Conservation (phyloP, 441 rosid species). For the Codiaeum variegatum region DNA sequence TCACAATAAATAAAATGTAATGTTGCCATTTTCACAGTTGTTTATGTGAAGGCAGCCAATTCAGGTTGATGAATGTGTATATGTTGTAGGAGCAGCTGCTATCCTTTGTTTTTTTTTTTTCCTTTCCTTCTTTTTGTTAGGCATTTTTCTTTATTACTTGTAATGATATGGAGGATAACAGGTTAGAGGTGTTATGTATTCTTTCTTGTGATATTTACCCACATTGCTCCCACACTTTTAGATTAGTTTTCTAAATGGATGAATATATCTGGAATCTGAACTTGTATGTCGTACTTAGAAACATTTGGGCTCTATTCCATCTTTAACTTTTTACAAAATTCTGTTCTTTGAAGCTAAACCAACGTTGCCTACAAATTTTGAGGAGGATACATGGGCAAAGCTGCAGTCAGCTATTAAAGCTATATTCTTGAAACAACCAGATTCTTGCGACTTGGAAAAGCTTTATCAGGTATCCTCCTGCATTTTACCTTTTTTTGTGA, state of each 20-base stretch:
- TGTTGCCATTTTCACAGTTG: background rate
- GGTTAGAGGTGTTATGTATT: background rate
- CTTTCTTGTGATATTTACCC: background rate
- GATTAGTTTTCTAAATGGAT: slow-evolving; percentile 4
- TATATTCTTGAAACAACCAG: slow-evolving; percentile 77
- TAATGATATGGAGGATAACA: background rate
- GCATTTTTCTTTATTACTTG: background rate
- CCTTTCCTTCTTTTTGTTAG: background rate
- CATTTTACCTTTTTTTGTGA: slow-evolving; percentile 8
- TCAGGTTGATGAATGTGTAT: background rate
- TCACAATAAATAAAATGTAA: background rate
- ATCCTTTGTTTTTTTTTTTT: background rate
- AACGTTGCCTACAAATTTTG: slow-evolving; percentile 74
- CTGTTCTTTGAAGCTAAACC: slow-evolving; percentile 71
- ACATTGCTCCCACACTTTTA: background rate
- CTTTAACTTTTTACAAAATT: background rate
- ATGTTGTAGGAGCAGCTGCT: background rate
- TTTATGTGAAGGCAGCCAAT: background rate
- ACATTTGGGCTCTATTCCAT: background rate
- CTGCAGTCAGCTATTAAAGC: slow-evolving; percentile 90
- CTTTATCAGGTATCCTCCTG: slow-evolving; percentile 67
- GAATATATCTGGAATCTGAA: background rate
- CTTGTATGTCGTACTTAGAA: background rate
- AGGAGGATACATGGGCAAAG: slow-evolving; percentile 90
- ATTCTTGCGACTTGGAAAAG: slow-evolving; percentile 73